These are phyloP conservation scores for Aeschynomene evenia DNA, from an alignment of 306 rosid genomes.

Conservation along the genomic window DNA sequence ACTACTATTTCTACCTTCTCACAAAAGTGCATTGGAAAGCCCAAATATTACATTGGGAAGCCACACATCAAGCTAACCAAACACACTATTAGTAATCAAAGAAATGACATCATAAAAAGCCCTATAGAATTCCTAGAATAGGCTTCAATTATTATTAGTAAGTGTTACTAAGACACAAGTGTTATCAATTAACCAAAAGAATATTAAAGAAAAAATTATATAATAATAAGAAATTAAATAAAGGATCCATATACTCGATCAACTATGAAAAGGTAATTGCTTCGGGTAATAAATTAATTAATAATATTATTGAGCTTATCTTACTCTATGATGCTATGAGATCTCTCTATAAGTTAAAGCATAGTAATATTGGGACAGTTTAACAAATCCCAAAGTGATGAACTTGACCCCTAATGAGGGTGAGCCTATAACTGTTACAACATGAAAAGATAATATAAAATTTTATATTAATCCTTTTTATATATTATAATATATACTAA, in stretches of 20 bases:
- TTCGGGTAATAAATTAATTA: too few species aligned
- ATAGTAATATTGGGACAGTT: constrained; percentile 13
- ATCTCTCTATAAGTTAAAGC: not conserved
- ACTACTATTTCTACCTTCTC: too few species aligned
- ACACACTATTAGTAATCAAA: constrained; percentile 23
- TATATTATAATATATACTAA: too few species aligned
- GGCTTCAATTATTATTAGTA: constrained; percentile 39
- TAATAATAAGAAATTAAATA: too few species aligned
- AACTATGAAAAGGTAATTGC: constrained; percentile 28
- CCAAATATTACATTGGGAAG: too few species aligned
- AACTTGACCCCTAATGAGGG: not conserved
- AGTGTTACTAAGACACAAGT: constrained; percentile 12
- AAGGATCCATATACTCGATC: constrained; percentile 32
- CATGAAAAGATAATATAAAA: not conserved
- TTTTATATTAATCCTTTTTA: not conserved
- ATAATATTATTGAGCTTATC: constrained; percentile 20
- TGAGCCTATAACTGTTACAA: constrained; percentile 7
- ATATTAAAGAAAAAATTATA: constrained; percentile 8
- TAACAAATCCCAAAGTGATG: not conserved
- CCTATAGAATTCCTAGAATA: constrained; percentile 35
- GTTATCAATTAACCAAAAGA: constrained; percentile 13
- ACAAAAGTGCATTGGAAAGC: too few species aligned
- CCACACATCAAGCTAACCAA: too few species aligned
- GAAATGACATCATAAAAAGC: constrained; percentile 18
- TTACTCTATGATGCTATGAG: constrained; percentile 28